These are phyloP conservation scores for Leptoxyphium fumago DNA, from an alignment of 2,329 filamentous ascomycete genomes.

Conservation along the genomic window DNA sequence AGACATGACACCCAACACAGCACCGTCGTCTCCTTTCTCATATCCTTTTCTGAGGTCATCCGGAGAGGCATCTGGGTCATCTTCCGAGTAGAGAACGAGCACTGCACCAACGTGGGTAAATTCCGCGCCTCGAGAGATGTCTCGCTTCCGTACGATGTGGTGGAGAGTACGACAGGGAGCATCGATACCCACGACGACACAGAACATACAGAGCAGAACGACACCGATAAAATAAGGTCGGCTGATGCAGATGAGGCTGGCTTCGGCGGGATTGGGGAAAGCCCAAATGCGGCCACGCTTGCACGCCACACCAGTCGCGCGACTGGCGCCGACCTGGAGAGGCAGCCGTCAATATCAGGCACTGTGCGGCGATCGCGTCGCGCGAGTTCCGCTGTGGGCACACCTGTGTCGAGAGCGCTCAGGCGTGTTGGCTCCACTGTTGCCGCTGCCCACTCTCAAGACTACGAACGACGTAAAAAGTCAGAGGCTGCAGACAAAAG, in stretches of 20 bases:
- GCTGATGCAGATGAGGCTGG: neutral
- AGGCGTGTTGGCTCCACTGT: constrained; percentile 52
- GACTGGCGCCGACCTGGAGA: constrained; percentile 12
- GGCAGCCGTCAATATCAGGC: constrained; percentile 3
- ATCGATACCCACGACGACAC: neutral
- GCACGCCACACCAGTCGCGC: constrained; percentile 1
- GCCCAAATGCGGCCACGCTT: constrained; percentile 5
- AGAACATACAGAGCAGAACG: neutral
- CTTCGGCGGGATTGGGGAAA: neutral
- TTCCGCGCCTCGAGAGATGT: constrained; percentile 84
- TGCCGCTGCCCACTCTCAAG: constrained; percentile 71
- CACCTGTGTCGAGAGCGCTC: constrained; percentile 28
- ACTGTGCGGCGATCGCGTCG: constrained; percentile 3
- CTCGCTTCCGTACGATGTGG: constrained; percentile 61
- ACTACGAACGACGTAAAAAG: constrained; percentile 69
- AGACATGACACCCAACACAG: constrained; percentile 69
- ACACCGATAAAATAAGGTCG: neutral
- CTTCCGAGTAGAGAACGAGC: constrained; percentile 93
- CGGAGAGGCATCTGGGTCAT: constrained; percentile 82
- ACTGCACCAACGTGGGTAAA: constrained; percentile 78
- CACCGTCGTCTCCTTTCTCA: constrained; percentile 63
- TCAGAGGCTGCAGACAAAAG: constrained; percentile 22
- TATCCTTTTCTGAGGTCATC: constrained; percentile 65
- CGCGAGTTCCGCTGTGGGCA: constrained; percentile 13
- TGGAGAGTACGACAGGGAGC: constrained; percentile 9